phyloP scores from a whole-genome alignment of 2,329 filamentous ascomycete species.

The Cryphonectria radicalis region DNA sequence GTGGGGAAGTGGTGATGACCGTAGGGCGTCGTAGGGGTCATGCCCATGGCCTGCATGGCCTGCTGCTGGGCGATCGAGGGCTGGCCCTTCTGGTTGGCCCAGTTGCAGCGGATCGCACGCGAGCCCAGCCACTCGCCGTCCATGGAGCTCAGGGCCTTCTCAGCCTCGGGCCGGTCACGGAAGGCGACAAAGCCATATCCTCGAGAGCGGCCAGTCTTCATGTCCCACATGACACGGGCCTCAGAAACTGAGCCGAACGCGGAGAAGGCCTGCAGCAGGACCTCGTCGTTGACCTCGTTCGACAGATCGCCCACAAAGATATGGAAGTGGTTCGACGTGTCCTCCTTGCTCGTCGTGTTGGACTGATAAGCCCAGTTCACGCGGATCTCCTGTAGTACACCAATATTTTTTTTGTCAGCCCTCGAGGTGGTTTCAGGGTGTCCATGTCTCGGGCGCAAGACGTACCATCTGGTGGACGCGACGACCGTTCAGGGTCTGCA shows the following conservation, averaged over 20 bases:
- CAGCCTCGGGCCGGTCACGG: constrained; percentile 89
- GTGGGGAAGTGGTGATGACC: constrained; percentile 98
- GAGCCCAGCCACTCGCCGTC: constrained; percentile 99
- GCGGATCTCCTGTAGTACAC: constrained; percentile 77
- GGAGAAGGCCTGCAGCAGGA: constrained; percentile 90
- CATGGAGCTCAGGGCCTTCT: constrained; percentile 96
- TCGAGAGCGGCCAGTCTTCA: constrained; percentile 98
- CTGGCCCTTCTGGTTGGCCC: constrained; percentile 99
- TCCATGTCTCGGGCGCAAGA: constrained; percentile 23
- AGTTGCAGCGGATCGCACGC: constrained; percentile 98
- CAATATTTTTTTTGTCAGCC: constrained; percentile 10
- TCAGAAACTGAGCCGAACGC: constrained; percentile 96
- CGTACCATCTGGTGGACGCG: constrained; percentile 93
- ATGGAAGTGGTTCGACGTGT: constrained; percentile 97
- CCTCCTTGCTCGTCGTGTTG: constrained; percentile 91
- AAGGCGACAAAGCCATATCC: constrained; percentile 98
- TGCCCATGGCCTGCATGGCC: constrained; percentile 95
- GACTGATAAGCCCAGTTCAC: constrained; percentile 99
- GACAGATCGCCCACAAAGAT: constrained; percentile 98
- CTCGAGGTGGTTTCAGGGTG: neutral
- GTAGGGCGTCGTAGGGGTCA: constrained; percentile 95
- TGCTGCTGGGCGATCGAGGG: constrained; percentile 98
- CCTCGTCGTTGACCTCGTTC: constrained; percentile 98
- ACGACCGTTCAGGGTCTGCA: constrained; percentile 95
- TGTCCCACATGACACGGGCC: constrained; percentile 99